phyloP scores from a whole-genome alignment of 768 basidiomycete species.

The Clathrus columnatus region DNA sequence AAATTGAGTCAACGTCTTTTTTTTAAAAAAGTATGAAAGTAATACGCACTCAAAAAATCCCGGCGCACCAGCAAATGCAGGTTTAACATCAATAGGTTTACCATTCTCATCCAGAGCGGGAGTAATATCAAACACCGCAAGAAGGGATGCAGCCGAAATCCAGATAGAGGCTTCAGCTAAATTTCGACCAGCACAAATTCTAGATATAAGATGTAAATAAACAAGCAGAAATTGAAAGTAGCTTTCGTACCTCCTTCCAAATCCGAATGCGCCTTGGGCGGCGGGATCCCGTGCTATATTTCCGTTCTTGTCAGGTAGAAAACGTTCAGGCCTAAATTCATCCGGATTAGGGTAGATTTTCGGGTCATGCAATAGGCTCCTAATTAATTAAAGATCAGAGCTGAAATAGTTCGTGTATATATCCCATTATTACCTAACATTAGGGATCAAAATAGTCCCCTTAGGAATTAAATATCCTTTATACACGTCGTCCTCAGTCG shows the following conservation, averaged over 20 bases:
- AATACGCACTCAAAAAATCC: not conserved
- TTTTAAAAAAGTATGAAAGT: not conserved
- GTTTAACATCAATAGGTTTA: not conserved
- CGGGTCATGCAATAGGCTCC: conserved; percentile 26
- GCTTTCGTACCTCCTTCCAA: not conserved
- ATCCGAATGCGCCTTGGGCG: not conserved
- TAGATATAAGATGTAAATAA: not conserved
- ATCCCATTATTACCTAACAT: not conserved
- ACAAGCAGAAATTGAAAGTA: not conserved
- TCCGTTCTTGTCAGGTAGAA: conserved; percentile 29
- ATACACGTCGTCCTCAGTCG: conserved; percentile 13
- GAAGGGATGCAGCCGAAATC: conserved; percentile 16
- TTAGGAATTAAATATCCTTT: conserved; percentile 16
- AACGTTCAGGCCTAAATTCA: conserved; percentile 53
- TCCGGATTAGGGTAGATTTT: conserved; percentile 43
- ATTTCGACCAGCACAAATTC: conserved; percentile 17
- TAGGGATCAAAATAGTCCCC: conserved; percentile 4
- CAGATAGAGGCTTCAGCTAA: conserved; percentile 14
- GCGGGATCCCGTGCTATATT: conserved; percentile 7
- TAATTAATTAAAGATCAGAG: not conserved
- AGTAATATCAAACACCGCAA: conserved; percentile 28
- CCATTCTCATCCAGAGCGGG: conserved; percentile 16
- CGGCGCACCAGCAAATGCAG: not conserved
- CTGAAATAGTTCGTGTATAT: not conserved
- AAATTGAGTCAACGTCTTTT: not conserved